Conservation (phyloP, 306 rosid genomes). For the Echinosophora koreensis region DNA sequence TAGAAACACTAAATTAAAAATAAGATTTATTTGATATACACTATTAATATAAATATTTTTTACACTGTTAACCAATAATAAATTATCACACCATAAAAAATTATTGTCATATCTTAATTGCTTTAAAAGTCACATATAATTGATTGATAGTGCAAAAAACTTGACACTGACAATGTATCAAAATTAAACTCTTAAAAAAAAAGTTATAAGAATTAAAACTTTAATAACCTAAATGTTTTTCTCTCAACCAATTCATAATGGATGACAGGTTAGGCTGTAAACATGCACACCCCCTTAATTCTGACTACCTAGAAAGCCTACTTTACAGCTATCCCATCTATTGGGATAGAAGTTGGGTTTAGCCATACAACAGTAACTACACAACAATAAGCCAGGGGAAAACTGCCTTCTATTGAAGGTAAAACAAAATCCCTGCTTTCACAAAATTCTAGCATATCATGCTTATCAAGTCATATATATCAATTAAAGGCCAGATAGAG, state of each 20-base stretch:
- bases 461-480: too few relatives aligned
- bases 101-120: too few relatives aligned
- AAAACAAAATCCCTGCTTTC: conserved; percentile 26
- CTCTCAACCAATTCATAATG: conserved; percentile 34
- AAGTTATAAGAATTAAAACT: too few relatives aligned
- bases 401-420: conserved; percentile 33
- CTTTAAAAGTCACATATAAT: too few relatives aligned
- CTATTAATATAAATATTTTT: too few relatives aligned
- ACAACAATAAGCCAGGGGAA: conserved; percentile 27
- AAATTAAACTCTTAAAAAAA: too few relatives aligned
- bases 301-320: conserved; percentile 41
- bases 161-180: too few relatives aligned
- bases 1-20: too few relatives aligned
- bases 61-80: too few relatives aligned
- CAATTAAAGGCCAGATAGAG: conserved; percentile 27
- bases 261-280: conserved; percentile 21
- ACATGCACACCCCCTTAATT: conserved; percentile 4
- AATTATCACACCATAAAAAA: too few relatives aligned
- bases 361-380: conserved; percentile 43
- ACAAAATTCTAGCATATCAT: conserved; percentile 42
- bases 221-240: background rate
- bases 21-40: too few relatives aligned
- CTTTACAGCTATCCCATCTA: conserved; percentile 45
- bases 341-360: conserved; percentile 38
- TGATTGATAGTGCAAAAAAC: too few relatives aligned